Evolutionary conservation across 1,139 yeast species (phyloP).

Genomic region (Blastobotrys malaysiensis): DNA sequence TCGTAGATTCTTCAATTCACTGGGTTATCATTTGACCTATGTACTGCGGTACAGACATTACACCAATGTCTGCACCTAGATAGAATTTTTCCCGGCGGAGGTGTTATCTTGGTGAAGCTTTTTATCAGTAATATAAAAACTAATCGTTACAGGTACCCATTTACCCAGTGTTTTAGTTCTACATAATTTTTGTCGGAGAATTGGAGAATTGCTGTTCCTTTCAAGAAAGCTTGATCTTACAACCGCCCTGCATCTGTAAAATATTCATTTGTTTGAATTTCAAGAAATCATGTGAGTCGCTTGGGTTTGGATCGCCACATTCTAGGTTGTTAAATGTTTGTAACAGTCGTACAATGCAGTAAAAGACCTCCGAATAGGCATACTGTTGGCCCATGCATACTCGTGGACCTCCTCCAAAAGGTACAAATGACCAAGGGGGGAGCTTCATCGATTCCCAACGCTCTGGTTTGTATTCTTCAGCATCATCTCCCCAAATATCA

Average conservation of each 20-base stretch:
- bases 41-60: no score
- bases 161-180: no score
- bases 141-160: no score
- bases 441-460: conserved; percentile 38
- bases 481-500: conserved; percentile 45
- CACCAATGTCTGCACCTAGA: no score
- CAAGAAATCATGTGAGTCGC: neutral
- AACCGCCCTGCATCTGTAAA: neutral
- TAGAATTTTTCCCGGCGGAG: no score
- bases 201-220: no score
- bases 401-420: conserved; percentile 58
- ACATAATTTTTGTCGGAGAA: no score
- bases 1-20: no score
- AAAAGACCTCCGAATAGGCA: conserved; percentile 52
- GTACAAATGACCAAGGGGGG: conserved; percentile 45
- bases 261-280: neutral
- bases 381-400: conserved; percentile 57
- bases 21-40: no score
- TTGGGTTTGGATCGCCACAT: conserved; percentile 1
- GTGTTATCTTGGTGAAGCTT: no score
- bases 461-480: conserved; percentile 46
- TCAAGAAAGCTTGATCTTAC: neutral
- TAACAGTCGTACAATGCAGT: conserved; percentile 41
- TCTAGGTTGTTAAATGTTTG: conserved; percentile 28
- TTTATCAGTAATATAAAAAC: no score